phyloP scores from a whole-genome alignment of 495 filamentous ascomycete species.

The Aeminium ludgeri region DNA sequence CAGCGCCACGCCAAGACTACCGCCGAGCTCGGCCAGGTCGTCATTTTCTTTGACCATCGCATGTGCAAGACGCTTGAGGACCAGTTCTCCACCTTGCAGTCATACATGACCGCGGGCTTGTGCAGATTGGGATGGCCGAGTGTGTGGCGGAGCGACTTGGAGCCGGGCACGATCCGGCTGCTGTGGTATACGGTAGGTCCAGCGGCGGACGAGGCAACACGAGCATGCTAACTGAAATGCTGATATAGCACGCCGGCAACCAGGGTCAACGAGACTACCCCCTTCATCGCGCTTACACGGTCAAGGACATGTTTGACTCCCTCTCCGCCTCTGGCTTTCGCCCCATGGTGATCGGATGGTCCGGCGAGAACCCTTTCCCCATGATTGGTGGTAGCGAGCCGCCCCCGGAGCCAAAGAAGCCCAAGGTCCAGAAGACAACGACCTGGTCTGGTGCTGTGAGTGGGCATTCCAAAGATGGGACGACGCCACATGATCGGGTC shows the following conservation, averaged over 20 bases:
- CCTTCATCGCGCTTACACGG: slow-evolving; percentile 2
- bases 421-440: slow-evolving; percentile 6
- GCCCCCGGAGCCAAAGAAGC: slow-evolving; percentile 6
- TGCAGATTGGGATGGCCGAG: slow-evolving; percentile 11
- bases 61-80: background rate
- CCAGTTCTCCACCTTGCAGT: slow-evolving; percentile 7
- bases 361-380: slow-evolving; percentile 15
- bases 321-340: slow-evolving; percentile 11
- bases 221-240: too few species aligned
- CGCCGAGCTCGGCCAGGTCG: slow-evolving; percentile 7
- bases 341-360: slow-evolving; percentile 13
- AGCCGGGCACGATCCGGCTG: slow-evolving; percentile 9
- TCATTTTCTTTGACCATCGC: slow-evolving; percentile 15
- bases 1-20: slow-evolving; percentile 1
- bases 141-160: slow-evolving; percentile 3
- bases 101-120: slow-evolving; percentile 4
- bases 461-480: slow-evolving; percentile 7
- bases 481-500: slow-evolving; percentile 13
- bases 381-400: slow-evolving; percentile 14
- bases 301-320: slow-evolving; percentile 15
- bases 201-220: background rate
- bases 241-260: slow-evolving; percentile 10
- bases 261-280: slow-evolving; percentile 13
- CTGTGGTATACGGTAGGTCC: slow-evolving; percentile 13
- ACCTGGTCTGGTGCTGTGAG: slow-evolving; percentile 1